Evolutionary conservation across 805 yeast genomes (phyloP), one percentile per base, ranked within the genome.

Genomic region (Kuraishia hungarica): DNA sequence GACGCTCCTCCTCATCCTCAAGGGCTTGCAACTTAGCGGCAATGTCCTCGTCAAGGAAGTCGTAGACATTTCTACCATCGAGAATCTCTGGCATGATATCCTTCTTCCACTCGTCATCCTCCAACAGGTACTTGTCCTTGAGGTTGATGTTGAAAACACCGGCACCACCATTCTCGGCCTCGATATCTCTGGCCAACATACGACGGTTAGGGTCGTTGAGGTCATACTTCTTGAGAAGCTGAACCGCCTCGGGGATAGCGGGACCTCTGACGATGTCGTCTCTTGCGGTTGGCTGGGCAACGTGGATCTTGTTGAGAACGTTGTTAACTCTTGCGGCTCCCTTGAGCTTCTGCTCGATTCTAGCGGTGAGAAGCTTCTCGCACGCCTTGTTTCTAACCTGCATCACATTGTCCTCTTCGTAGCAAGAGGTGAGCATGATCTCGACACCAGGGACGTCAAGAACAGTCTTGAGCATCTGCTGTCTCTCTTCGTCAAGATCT

Each of bases 101-200:
- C 62, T 90, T 83, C 80, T 93, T 93, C 99, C 99, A 94, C 60
- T 89, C 96, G 53, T 93, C 98, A 68, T 94, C 93, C 62, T 93
- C 99, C 63, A 94, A 78, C 59, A 94, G 62, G 72, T 96, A 94
- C 66, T 86, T 87, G 67, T 93, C 98, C 70, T 91, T 89, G 74
- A 94, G 78, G 75, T 94, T 91, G 68, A 94, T 82, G 75, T 91
- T 94, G 79, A 75, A 94, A 39, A 94, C 99, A 79, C 99, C 99
- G 50, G 99, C 97, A 69, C 99, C 99, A 68, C 99, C 99, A 65
- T 94, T 89, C 69, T 87, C 97, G 52, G 80, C 86, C 75, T 94
- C 99, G 59, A 91, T 77, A 68, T 94, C 98, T 66, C 89, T 82
- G 47, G 96, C 91, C 65, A 94, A 80, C 61, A 66, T 78, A 68